These are phyloP conservation scores for Saturnispora saitoi DNA, from an alignment of 805 yeast species.

Conservation along the genomic window DNA sequence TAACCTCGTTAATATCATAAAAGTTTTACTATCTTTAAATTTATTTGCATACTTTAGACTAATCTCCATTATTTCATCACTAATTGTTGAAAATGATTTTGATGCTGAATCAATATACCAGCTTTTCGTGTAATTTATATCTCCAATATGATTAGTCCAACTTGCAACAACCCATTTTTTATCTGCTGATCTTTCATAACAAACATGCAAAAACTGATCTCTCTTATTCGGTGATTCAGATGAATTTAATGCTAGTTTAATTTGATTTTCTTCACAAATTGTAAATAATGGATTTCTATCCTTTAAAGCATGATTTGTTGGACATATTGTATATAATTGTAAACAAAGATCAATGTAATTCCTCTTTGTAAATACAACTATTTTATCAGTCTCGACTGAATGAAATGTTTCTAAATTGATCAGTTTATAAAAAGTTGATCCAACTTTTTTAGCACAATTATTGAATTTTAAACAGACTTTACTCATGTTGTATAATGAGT, in stretches of 20 bases:
- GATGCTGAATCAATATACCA: constrained; percentile 41
- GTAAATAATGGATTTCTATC: constrained; percentile 30
- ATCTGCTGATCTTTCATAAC: constrained; percentile 76
- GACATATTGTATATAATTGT: constrained; percentile 51
- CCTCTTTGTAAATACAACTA: constrained; percentile 26
- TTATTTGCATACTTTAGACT: constrained; percentile 38
- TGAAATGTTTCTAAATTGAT: constrained; percentile 35
- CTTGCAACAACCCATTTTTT: constrained; percentile 79
- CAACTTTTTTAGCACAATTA: constrained; percentile 30
- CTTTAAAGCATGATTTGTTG: constrained; percentile 24
- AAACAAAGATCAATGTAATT: constrained; percentile 39
- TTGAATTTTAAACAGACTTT: constrained; percentile 22
- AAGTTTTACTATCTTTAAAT: constrained; percentile 43
- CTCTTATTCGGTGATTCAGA: constrained; percentile 40
- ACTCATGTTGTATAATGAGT: not conserved
- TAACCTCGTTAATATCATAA: constrained; percentile 58
- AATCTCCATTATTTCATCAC: constrained; percentile 59
- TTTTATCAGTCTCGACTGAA: constrained; percentile 26
- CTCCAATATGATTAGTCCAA: constrained; percentile 79
- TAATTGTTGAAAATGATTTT: constrained; percentile 42
- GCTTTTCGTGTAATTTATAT: constrained; percentile 48
- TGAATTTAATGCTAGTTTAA: constrained; percentile 31
- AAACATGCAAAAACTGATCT: constrained; percentile 74
- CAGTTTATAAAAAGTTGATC: constrained; percentile 28
- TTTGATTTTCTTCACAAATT: constrained; percentile 35